Conservation (phyloP, 768 basidiomycete genomes). For the Pholiota molesta region DNA sequence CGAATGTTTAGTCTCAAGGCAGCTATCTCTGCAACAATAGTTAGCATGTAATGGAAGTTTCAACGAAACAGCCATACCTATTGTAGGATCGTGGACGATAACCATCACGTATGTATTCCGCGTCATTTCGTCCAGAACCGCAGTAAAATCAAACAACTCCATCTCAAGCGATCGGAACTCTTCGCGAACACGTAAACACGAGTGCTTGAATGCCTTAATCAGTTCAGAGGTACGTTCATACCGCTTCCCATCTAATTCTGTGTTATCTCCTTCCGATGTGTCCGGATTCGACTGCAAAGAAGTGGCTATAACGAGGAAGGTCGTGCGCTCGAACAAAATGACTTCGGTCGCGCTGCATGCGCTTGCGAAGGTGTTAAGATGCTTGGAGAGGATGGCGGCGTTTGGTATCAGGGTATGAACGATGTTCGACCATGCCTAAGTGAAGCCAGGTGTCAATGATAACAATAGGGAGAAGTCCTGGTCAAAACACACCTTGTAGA, state of each 20-base stretch:
- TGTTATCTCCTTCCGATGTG: slow-evolving; percentile 28
- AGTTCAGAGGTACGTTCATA: slow-evolving; percentile 91
- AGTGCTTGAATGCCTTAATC: slow-evolving; percentile 94
- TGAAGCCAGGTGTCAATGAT: slow-evolving; percentile 1
- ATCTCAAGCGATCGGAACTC: slow-evolving; percentile 89
- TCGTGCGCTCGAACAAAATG: slow-evolving; percentile 95
- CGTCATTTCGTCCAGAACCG: slow-evolving; percentile 91
- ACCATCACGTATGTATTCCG: slow-evolving; percentile 92
- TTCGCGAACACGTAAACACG: slow-evolving; percentile 82
- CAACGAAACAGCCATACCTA: slow-evolving; percentile 54
- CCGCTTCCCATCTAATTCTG: slow-evolving; percentile 64
- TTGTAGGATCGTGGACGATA: slow-evolving; percentile 85
- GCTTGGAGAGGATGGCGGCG: slow-evolving; percentile 83
- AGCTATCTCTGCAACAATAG: slow-evolving; percentile 67
- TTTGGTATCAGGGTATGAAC: slow-evolving; percentile 97
- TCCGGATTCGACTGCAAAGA: slow-evolving; percentile 43
- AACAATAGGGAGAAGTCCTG: slow-evolving; percentile 13
- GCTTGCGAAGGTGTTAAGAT: slow-evolving; percentile 84
- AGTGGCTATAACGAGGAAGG: slow-evolving; percentile 96
- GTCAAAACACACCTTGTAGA: slow-evolving; percentile 75
- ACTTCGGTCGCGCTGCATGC: slow-evolving; percentile 92
- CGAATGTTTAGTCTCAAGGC: slow-evolving; percentile 87
- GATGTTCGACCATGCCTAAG: slow-evolving; percentile 96
- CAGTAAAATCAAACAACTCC: slow-evolving; percentile 83
- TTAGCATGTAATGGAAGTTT: not conserved